These are phyloP conservation scores for Aspergillus affinis DNA, from an alignment of 495 filamentous ascomycete genomes.

Conservation along the genomic window DNA sequence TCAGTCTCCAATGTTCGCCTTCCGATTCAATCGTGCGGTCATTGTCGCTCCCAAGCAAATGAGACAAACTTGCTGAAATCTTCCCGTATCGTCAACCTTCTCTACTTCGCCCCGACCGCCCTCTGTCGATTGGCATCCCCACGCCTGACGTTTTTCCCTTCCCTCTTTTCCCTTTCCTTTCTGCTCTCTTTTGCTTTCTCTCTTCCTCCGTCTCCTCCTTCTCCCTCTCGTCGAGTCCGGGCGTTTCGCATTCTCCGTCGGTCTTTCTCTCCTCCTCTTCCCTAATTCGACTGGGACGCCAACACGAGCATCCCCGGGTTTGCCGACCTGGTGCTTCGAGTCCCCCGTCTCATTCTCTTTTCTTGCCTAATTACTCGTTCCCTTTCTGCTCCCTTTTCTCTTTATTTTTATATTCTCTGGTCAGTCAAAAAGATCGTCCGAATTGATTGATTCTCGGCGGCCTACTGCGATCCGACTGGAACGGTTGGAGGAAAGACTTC, in stretches of 20 bases:
- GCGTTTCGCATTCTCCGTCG: not conserved
- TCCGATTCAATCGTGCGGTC: constrained; percentile 3
- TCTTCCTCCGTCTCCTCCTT: constrained; percentile 2
- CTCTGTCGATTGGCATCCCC: constrained; percentile 17
- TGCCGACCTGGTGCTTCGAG: constrained; percentile 24
- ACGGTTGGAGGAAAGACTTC: constrained; percentile 10
- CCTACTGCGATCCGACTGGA: constrained; percentile 16
- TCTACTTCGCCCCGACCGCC: constrained; percentile 23
- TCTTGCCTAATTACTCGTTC: not conserved
- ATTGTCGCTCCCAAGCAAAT: constrained; percentile 7
- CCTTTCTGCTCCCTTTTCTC: not conserved
- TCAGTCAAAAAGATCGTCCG: constrained; percentile 3
- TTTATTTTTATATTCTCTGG: not conserved
- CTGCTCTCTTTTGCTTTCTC: not conserved
- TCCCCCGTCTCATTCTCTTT: constrained; percentile 10
- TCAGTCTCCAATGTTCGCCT: not conserved
- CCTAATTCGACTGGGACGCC: constrained; percentile 8
- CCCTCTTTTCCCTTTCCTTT: constrained; percentile 9
- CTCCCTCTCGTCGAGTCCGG: not conserved
- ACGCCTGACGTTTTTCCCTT: constrained; percentile 17
- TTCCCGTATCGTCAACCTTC: not conserved
- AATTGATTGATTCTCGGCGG: constrained; percentile 17
- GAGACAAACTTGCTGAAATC: constrained; percentile 7
- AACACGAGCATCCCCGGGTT: constrained; percentile 20
- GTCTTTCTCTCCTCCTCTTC: not conserved